Percentiles rank a stretch among this genome's conserved stretches.
phyloP scores from a whole-genome alignment of 2,329 filamentous ascomycete genomes.

The Myrmaecium sp. region DNA sequence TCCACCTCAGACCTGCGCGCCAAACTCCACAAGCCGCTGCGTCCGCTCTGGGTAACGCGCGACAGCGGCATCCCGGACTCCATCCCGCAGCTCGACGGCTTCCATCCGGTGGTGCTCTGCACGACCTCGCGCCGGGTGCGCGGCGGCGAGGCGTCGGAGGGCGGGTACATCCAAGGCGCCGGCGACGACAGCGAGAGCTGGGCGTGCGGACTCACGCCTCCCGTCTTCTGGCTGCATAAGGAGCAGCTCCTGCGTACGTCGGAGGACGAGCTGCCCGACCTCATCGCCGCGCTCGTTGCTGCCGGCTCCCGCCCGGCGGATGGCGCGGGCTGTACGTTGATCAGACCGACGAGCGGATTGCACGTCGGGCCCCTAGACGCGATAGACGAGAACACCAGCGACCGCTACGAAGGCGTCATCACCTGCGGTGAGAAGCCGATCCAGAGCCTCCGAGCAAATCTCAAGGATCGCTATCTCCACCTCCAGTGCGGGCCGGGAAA shows the following conservation, averaged over 20 bases:
- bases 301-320: slow-evolving; percentile 5
- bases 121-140: slow-evolving; percentile 61
- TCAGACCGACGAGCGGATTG: slow-evolving; percentile 24
- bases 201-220: slow-evolving; percentile 63
- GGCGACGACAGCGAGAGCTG: slow-evolving; percentile 92
- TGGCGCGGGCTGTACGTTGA: slow-evolving; percentile 17
- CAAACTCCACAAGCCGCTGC: slow-evolving; percentile 52
- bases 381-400: slow-evolving; percentile 20
- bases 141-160: slow-evolving; percentile 51
- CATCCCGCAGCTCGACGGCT: slow-evolving; percentile 34
- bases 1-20: slow-evolving; percentile 37
- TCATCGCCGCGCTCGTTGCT: slow-evolving; percentile 30
- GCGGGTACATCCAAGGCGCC: slow-evolving; percentile 81
- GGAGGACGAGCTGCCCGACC: slow-evolving; percentile 44
- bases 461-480: slow-evolving; percentile 31
- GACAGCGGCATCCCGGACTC: slow-evolving; percentile 36
- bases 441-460: slow-evolving; percentile 9
- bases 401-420: slow-evolving; percentile 22
- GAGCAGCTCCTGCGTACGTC: slow-evolving; percentile 41
- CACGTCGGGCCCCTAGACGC: slow-evolving; percentile 23
- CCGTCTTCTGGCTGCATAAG: slow-evolving; percentile 61
- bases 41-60: slow-evolving; percentile 65
- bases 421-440: slow-evolving; percentile 27
- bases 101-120: slow-evolving; percentile 63
- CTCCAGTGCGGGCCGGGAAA: slow-evolving; percentile 58